Base-by-base conservation (phyloP, 345 rosid species). In the Erucastrum elatum region DNA sequence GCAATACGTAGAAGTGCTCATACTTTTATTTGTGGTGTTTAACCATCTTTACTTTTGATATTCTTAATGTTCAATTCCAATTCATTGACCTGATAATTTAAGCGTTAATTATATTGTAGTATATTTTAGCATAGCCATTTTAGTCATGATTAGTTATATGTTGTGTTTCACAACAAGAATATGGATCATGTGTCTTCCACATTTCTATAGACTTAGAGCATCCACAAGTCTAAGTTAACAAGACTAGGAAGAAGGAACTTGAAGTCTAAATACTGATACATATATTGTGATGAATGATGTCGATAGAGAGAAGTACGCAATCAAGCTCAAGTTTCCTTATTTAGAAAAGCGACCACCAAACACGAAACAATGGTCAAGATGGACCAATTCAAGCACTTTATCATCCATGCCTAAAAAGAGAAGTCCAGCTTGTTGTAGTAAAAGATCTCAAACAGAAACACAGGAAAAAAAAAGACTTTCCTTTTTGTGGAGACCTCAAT, bases 321-420 rank as follows among this genome's bases (percentile, higher is more conserved):
- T 6, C 56, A 3, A 41, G 33, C 11, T 44, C 2, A 39, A 37
- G 68, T 39, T 37, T 66, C 55, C 70, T 21, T 66, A 66, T 37
- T 37, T 66, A n/a, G 70, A 39, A 39, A 17, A 37, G 6, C 9
- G 5, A 30, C 16, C 21, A 62, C 66, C 66, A 62, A 62, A 62
- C 39, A 17, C 15, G 53, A 65, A 65, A 8, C 30, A 35, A 13
- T 35, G 46, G 55, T 39, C 51, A 39, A 66, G 16, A 66, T 21
- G 53, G 69, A 37, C 31, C 51, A 35, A n/a, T 17, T 3, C 3
- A 66, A 8, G 55, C 13, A 17, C 51, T 46, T 67, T 26, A 26
- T 67, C 26, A 13, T 44, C 58, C 71, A 67, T 21, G 71, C 71
- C 37, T 46, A 27, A 7, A 66, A 66, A 66, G 66, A 21, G 5